Evolutionary conservation across 2,329 filamentous ascomycete species (phyloP), one percentile per base, ranked within the genome.

Genomic region (Fulvia fulva): DNA sequence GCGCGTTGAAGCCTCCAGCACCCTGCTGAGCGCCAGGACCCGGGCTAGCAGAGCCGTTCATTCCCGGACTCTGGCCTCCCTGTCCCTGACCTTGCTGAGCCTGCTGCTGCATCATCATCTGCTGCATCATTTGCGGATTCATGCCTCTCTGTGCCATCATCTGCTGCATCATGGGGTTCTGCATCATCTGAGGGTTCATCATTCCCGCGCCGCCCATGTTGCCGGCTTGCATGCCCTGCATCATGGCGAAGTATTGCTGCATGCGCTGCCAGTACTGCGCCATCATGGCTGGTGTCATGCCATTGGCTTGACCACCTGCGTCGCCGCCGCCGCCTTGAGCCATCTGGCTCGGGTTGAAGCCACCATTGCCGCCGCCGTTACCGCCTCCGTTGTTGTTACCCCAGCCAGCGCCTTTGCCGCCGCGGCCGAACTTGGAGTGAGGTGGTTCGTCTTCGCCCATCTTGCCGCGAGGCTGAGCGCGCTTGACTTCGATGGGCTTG

Each of bases 191-290:
- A 63, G 59, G 59, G 49, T 63, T 65, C 67, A 70, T 70, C n/a
- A n/a, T n/a, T n/a, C n/a, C n/a, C n/a, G n/a, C n/a, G 23, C 74
- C 75, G 28, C 76, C 78, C 86, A 93, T 93, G 22, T 77, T 78
- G 67, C 74, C 62, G 67, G 32, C 62, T 51, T 76, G 75, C 56
- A 68, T 74, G 66, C 53, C 75, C 74, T 67, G 77, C 74, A 63
- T 69, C 69, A 96, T 87, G 57, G 87, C 82, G 75, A 97, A 95
- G 76, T 96, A 96, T 73, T 96, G 90, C 75, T 99, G 94, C 93
- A 99, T 97, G 50, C 92, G 86, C 74, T 96, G 91, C 86, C 94
- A 96, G 77, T 97, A 97, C 74, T 97, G 92, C 2, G 94, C 94
- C 91, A 97, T 97, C 80, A 96, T 87, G 70, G 96, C 91, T 0